Percentiles rank a stretch among this genome's conserved stretches.
phyloP scores from a whole-genome alignment of 2,329 filamentous ascomycete species.

The Graphilbum sp. region DNA sequence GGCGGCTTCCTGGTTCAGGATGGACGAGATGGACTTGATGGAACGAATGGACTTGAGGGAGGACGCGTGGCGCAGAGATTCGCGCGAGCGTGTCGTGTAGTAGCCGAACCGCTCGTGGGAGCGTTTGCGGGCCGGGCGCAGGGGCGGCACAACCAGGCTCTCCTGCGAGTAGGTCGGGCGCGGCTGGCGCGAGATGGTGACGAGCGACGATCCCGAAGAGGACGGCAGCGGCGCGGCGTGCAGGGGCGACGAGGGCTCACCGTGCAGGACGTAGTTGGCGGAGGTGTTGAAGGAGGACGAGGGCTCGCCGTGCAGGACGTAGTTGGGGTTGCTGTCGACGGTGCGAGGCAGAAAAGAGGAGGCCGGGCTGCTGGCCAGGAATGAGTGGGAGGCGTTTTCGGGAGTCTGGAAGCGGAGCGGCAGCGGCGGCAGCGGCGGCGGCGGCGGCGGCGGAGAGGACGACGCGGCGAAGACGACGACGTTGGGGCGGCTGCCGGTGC shows the following conservation, averaged over 20 bases:
- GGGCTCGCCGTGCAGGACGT: constrained; percentile 31
- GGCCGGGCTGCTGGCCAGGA: background rate
- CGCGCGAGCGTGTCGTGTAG: constrained; percentile 32
- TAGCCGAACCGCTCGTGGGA: constrained; percentile 29
- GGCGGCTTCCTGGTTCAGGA: constrained; percentile 28
- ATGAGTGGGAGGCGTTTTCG: too few species aligned
- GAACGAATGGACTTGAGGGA: constrained; percentile 36
- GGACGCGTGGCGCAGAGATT: constrained; percentile 17
- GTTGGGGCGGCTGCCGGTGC: constrained; percentile 17
- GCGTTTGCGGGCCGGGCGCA: constrained; percentile 29
- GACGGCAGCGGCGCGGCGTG: constrained; percentile 1
- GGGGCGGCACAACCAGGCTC: constrained; percentile 39
- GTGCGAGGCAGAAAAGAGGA: constrained; percentile 9
- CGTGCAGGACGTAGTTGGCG: constrained; percentile 38
- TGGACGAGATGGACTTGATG: constrained; percentile 25
- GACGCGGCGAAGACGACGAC: constrained; percentile 34
- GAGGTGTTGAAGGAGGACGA: constrained; percentile 16
- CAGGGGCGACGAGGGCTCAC: constrained; percentile 16
- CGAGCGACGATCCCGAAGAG: constrained; percentile 13
- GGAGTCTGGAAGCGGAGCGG: too few species aligned
- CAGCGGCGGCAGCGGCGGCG: too few species aligned
- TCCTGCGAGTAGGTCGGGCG: constrained; percentile 40
- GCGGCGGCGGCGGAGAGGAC: too few species aligned
- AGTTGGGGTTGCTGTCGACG: constrained; percentile 31
- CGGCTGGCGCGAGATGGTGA: constrained; percentile 16